These are phyloP conservation scores for Mariannaea elegans DNA, from an alignment of 2,329 filamentous ascomycete species.

Conservation along the genomic window DNA sequence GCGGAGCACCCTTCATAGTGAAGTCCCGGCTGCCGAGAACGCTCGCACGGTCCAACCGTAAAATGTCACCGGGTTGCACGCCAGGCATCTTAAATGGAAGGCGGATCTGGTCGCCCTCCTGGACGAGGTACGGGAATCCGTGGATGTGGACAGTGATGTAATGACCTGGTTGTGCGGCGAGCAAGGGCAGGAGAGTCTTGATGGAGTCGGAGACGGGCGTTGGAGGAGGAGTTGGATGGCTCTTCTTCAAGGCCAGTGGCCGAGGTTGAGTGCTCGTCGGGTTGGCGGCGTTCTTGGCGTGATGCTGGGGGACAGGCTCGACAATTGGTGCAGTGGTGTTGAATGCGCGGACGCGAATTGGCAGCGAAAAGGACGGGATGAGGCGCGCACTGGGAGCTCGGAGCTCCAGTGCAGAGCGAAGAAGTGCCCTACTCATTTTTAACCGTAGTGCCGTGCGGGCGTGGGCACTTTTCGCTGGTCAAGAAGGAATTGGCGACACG, in stretches of 20 bases:
- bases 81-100: slow-evolving; percentile 83
- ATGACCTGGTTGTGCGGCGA: slow-evolving; percentile 76
- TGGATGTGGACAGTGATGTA: slow-evolving; percentile 86
- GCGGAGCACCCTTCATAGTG: slow-evolving; percentile 84
- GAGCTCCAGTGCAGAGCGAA: slow-evolving; percentile 71
- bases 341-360: slow-evolving; percentile 41
- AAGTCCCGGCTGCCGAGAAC: slow-evolving; percentile 88
- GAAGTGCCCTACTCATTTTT: slow-evolving; percentile 66
- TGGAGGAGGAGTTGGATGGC: slow-evolving; percentile 47
- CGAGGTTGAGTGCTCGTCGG: slow-evolving; percentile 45
- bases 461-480: slow-evolving; percentile 38
- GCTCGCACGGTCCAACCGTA: slow-evolving; percentile 87
- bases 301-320: slow-evolving; percentile 48
- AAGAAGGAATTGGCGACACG: slow-evolving; percentile 9
- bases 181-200: slow-evolving; percentile 71
- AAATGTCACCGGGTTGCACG: slow-evolving; percentile 81
- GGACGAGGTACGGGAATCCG: slow-evolving; percentile 81
- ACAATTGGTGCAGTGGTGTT: slow-evolving; percentile 56
- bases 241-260: slow-evolving; percentile 52
- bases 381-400: slow-evolving; percentile 50
- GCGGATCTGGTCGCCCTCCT: slow-evolving; percentile 76
- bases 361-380: slow-evolving; percentile 36
- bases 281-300: slow-evolving; percentile 50
- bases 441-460: slow-evolving; percentile 37
- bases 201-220: slow-evolving; percentile 63